Percentiles rank a stretch among this genome's conserved stretches.
phyloP scores from a whole-genome alignment of 2,329 filamentous ascomycete species.

The Emmonsia crescens region DNA sequence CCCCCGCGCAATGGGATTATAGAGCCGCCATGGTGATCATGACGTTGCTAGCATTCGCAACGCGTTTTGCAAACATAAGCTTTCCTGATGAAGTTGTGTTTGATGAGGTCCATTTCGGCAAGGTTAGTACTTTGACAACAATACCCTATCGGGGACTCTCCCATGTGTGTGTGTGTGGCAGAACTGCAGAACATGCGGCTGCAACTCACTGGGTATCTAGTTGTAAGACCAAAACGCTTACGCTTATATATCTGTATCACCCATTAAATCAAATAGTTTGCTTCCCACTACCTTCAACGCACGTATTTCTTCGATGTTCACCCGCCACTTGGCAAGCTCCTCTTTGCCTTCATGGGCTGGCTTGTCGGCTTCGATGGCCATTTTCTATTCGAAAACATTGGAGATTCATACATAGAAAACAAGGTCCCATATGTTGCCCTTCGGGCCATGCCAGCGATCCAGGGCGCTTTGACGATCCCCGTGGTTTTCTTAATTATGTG shows the following conservation, averaged over 20 bases:
- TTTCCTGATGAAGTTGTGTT: slow-evolving; percentile 97
- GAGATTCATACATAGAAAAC: slow-evolving; percentile 94
- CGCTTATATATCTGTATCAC: not conserved
- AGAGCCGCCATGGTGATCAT: slow-evolving; percentile 65
- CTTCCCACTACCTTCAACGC: slow-evolving; percentile 74
- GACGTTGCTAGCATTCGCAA: slow-evolving; percentile 75
- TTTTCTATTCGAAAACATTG: slow-evolving; percentile 98
- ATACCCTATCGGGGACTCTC: not conserved
- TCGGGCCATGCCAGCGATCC: slow-evolving; percentile 79
- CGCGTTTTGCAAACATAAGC: slow-evolving; percentile 90
- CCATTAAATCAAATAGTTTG: slow-evolving; percentile 35
- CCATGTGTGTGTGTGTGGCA: not conserved
- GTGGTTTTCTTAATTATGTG: slow-evolving; percentile 97
- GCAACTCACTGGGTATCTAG: not conserved
- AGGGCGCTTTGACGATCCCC: slow-evolving; percentile 88
- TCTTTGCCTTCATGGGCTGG: slow-evolving; percentile 96
- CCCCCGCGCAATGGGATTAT: slow-evolving; percentile 65
- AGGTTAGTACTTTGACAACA: slow-evolving; percentile 50
- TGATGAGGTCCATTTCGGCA: slow-evolving; percentile 98
- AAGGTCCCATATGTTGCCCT: slow-evolving; percentile 96
- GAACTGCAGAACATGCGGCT: not conserved
- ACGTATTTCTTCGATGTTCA: slow-evolving; percentile 99
- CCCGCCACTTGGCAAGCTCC: slow-evolving; percentile 92
- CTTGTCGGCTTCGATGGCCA: slow-evolving; percentile 92
- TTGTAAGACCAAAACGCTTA: not conserved